Conservation (phyloP, 2,329 filamentous ascomycete genomes). For the Botrytis pseudocinerea region DNA sequence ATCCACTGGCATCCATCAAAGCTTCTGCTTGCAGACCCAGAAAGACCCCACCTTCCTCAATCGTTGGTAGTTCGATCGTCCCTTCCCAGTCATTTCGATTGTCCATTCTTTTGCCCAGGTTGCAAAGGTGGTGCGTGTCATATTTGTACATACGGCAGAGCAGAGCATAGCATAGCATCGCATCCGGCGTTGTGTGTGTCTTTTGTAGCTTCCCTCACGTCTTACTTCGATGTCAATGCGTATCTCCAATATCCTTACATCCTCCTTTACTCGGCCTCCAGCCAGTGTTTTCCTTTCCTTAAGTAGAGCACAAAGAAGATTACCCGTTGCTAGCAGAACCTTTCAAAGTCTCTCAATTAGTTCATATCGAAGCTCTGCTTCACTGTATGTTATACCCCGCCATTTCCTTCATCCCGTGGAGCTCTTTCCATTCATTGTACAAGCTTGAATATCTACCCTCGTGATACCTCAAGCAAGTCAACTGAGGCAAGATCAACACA, state of each 20-base stretch:
- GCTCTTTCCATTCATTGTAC: not conserved
- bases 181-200: not conserved
- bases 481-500: slow-evolving; percentile 3
- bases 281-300: slow-evolving; percentile 29
- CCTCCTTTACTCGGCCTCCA: slow-evolving; percentile 32
- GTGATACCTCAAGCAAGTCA: slow-evolving; percentile 11
- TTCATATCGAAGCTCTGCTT: slow-evolving; percentile 19
- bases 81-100: slow-evolving; percentile 18
- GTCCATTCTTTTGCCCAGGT: slow-evolving; percentile 4
- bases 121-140: slow-evolving; percentile 17
- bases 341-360: slow-evolving; percentile 20
- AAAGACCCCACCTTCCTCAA: slow-evolving; percentile 16
- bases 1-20: not conserved
- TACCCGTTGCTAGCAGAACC: slow-evolving; percentile 25
- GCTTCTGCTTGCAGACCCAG: not conserved
- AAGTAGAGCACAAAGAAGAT: slow-evolving; percentile 32
- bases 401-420: slow-evolving; percentile 16
- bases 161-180: not conserved
- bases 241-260: slow-evolving; percentile 34
- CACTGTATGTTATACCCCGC: slow-evolving; percentile 23
- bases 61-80: slow-evolving; percentile 19
- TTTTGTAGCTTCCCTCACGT: slow-evolving; percentile 4
- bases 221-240: slow-evolving; percentile 35
- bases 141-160: not conserved
- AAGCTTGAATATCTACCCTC: slow-evolving; percentile 4